phyloP scores from a whole-genome alignment of 495 filamentous ascomycete species.

The Alectoria sarmentosa region DNA sequence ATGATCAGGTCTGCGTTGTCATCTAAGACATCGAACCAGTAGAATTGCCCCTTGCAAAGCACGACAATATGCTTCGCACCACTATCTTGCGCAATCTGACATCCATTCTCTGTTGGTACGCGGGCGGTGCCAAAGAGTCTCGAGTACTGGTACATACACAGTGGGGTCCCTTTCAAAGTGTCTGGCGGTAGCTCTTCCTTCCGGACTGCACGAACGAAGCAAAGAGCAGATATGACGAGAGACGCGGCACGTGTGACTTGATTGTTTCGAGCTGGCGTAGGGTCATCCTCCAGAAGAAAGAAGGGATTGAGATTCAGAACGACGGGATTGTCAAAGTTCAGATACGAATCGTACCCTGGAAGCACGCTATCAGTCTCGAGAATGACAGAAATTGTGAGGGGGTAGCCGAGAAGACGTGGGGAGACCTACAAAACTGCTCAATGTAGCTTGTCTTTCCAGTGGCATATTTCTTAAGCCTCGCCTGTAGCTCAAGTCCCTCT shows the following conservation, averaged over 20 bases:
- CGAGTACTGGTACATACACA: constrained; percentile 98
- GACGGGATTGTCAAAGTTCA: constrained; percentile 97
- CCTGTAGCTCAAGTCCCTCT: constrained; percentile 81
- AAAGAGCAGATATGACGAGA: constrained; percentile 78
- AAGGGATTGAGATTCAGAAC: constrained; percentile 97
- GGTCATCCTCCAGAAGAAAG: constrained; percentile 95
- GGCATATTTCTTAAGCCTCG: constrained; percentile 90
- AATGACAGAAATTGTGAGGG: neutral
- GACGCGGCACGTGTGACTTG: constrained; percentile 94
- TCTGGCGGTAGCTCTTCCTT: constrained; percentile 92
- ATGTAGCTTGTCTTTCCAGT: constrained; percentile 90
- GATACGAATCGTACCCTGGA: constrained; percentile 95
- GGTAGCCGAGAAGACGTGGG: neutral
- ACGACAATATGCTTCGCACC: constrained; percentile 88
- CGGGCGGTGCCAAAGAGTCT: constrained; percentile 92
- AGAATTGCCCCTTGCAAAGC: constrained; percentile 92
- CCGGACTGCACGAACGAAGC: constrained; percentile 88
- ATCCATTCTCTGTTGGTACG: constrained; percentile 90
- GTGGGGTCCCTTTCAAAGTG: constrained; percentile 67
- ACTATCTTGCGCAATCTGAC: constrained; percentile 90
- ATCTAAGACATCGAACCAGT: constrained; percentile 98
- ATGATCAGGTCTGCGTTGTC: constrained; percentile 93
- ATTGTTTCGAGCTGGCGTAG: constrained; percentile 90
- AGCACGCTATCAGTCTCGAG: neutral
- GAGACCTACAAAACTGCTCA: constrained; percentile 89